These are phyloP conservation scores for Metarhizium anisopliae DNA, from an alignment of 2,329 filamentous ascomycete species.

Conservation along the genomic window DNA sequence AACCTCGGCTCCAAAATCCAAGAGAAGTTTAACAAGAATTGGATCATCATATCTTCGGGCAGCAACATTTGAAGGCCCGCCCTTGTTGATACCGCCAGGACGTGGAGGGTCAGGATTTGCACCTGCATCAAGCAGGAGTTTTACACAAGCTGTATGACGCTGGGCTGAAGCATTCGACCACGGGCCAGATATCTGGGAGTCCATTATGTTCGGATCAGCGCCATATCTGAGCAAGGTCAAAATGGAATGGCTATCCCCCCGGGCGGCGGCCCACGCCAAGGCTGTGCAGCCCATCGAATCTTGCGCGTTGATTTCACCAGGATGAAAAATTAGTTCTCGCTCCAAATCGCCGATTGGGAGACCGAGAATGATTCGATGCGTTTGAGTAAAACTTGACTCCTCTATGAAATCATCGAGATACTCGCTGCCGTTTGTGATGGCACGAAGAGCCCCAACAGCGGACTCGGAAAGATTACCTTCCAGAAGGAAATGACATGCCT, in stretches of 20 bases:
- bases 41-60: conserved; percentile 20
- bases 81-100: conserved; percentile 16
- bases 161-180: conserved; percentile 14
- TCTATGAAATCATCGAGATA: conserved; percentile 13
- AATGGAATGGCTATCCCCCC: conserved; percentile 8
- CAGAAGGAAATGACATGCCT: conserved; percentile 14
- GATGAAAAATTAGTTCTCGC: conserved; percentile 7
- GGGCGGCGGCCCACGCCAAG: conserved; percentile 13
- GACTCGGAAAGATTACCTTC: conserved; percentile 10
- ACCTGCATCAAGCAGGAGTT: conserved; percentile 12
- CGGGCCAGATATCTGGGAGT: conserved; percentile 12
- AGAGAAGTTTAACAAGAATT: conserved; percentile 17
- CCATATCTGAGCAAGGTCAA: conserved; percentile 8
- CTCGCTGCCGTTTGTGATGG: conserved; percentile 13
- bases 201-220: conserved; percentile 13
- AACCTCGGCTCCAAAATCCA: conserved; percentile 25
- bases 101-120: conserved; percentile 16
- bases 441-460: conserved; percentile 10
- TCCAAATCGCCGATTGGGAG: conserved; percentile 7
- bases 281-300: conserved; percentile 13
- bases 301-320: conserved; percentile 8
- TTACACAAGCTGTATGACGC: conserved; percentile 10
- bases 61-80: conserved; percentile 21
- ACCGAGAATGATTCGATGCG: conserved; percentile 12
- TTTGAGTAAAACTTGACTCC: conserved; percentile 9